phyloP scores from a whole-genome alignment of 768 basidiomycete species.

The Leccinum disarticulatum region DNA sequence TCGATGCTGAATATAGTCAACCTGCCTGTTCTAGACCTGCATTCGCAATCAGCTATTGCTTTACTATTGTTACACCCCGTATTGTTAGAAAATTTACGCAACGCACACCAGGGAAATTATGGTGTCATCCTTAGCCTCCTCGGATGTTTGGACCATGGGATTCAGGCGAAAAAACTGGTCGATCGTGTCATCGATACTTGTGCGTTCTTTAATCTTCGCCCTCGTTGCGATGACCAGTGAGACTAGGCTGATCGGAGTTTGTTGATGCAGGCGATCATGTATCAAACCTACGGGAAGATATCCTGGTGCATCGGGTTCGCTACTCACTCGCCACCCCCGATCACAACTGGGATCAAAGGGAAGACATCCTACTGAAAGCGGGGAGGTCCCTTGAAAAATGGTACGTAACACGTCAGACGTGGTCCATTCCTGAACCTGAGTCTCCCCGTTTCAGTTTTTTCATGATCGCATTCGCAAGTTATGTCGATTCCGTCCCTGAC shows the following conservation, averaged over 20 bases:
- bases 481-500: constrained; percentile 66
- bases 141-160: constrained; percentile 88
- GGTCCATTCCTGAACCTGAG: constrained; percentile 1
- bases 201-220: constrained; percentile 27
- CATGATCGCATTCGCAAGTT: constrained; percentile 90
- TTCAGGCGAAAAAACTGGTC: constrained; percentile 83
- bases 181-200: constrained; percentile 85
- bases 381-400: constrained; percentile 85
- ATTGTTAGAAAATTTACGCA: constrained; percentile 82
- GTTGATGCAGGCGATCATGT: constrained; percentile 77
- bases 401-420: constrained; percentile 43
- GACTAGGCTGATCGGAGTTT: constrained; percentile 8
- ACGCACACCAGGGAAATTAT: constrained; percentile 91
- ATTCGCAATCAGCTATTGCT: constrained; percentile 79
- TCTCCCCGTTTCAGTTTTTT: constrained; percentile 68
- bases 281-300: constrained; percentile 86
- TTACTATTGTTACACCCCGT: constrained; percentile 78
- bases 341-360: constrained; percentile 51
- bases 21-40: constrained; percentile 50
- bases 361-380: constrained; percentile 61
- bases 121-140: constrained; percentile 87
- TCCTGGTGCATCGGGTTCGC: constrained; percentile 77
- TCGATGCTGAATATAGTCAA: not conserved
- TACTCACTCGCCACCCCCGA: constrained; percentile 83
- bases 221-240: not conserved